Evolutionary conservation across 2,329 filamentous ascomycete species (phyloP).

Genomic region (Pseudogymnoascus sp.): DNA sequence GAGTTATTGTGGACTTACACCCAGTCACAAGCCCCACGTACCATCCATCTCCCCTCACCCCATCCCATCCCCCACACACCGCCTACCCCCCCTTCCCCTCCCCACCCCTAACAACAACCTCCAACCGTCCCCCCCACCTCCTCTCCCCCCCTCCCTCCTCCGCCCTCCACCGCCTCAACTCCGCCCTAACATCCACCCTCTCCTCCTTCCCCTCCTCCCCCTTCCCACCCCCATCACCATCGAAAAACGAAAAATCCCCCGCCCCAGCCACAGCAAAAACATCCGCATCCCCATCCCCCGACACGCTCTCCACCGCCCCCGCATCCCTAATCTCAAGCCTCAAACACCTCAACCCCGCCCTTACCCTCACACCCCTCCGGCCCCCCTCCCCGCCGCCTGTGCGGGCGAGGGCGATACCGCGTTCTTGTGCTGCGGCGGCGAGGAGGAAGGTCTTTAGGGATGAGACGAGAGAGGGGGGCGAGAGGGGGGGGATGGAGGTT

Average conservation of each 20-base stretch:
- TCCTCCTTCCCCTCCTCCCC: not conserved
- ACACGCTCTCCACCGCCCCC: not conserved
- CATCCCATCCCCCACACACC: not conserved
- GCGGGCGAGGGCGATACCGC: not conserved
- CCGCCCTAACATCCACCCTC: not conserved
- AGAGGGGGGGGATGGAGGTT: not conserved
- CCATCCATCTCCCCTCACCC: not conserved
- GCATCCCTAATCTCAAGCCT: not conserved
- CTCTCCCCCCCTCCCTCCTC: not conserved
- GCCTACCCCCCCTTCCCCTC: not conserved
- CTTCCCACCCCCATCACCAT: not conserved
- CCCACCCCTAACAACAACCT: not conserved
- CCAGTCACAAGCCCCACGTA: not conserved
- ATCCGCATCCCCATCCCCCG: not conserved
- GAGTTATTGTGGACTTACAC: no score
- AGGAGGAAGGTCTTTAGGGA: not conserved
- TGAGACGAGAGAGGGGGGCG: not conserved
- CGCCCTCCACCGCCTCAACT: not conserved
- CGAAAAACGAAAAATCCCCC: not conserved
- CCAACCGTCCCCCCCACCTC: not conserved
- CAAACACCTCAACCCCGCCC: not conserved
- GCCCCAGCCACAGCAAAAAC: not conserved
- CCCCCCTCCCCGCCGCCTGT: not conserved
- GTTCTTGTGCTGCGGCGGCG: not conserved
- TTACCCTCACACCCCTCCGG: not conserved